Conservation (phyloP, 305 asterid species). For the Fraxinus ornus region DNA sequence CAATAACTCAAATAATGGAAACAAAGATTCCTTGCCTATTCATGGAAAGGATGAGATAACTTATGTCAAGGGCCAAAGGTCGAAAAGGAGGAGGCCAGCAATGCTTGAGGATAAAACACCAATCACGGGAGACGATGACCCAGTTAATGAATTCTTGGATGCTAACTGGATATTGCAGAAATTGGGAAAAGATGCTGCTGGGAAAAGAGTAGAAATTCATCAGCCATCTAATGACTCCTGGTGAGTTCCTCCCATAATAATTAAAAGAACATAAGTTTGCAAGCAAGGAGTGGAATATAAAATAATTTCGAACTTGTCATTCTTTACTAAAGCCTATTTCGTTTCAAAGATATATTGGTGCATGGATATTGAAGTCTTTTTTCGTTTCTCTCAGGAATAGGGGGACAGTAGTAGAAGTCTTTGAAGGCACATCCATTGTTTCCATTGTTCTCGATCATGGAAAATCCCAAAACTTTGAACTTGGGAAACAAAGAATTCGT, state of each 20-base stretch:
- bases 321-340: not conserved
- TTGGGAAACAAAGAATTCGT: slow-evolving; percentile 51
- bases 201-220: slow-evolving; percentile 94
- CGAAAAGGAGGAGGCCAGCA: slow-evolving; percentile 71
- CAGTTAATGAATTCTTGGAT: slow-evolving; percentile 70
- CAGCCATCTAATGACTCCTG: slow-evolving; percentile 73
- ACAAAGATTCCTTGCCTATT: slow-evolving; percentile 44
- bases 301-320: not conserved
- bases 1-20: slow-evolving; percentile 57
- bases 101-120: not conserved
- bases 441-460: slow-evolving; percentile 46
- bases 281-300: not conserved
- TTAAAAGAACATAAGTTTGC: not conserved
- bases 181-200: slow-evolving; percentile 90
- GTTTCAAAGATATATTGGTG: not conserved
- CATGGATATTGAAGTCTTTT: not conserved
- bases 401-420: slow-evolving; percentile 54
- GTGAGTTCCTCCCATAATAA: slow-evolving; percentile 34
- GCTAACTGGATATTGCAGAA: slow-evolving; percentile 95
- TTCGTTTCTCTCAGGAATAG: slow-evolving; percentile 28
- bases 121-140: slow-evolving; percentile 45
- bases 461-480: slow-evolving; percentile 36
- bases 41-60: slow-evolving; percentile 64
- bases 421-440: slow-evolving; percentile 39
- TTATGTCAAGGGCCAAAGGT: slow-evolving; percentile 75